A percentile compares a stretch with the other conserved stretches of the same genome.
These are phyloP conservation scores for Russula emetica DNA, from an alignment of 768 basidiomycete genomes.

Conservation along the genomic window DNA sequence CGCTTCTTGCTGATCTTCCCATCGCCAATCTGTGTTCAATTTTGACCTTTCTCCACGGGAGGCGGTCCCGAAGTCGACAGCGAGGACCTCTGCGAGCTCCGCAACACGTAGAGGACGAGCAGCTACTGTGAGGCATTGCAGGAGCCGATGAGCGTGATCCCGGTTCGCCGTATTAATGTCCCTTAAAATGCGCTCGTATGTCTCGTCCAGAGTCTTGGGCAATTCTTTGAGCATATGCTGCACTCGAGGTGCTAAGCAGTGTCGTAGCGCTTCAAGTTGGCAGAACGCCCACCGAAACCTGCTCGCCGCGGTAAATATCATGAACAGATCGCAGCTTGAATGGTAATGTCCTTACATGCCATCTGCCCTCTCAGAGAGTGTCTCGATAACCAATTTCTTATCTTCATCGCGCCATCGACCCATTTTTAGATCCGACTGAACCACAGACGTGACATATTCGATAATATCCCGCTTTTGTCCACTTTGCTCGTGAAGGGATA, in stretches of 20 bases:
- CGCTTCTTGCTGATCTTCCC: not conserved
- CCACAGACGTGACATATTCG: not conserved
- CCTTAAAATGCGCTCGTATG: not conserved
- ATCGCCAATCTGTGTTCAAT: conserved; percentile 3
- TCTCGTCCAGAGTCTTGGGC: not conserved
- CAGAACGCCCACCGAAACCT: conserved; percentile 2
- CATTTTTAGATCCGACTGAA: not conserved
- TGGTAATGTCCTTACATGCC: not conserved
- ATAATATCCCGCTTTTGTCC: conserved; percentile 3
- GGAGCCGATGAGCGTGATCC: not conserved
- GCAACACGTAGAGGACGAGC: not conserved
- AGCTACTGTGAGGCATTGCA: not conserved
- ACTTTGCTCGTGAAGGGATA: conserved; percentile 2
- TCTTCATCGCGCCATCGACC: not conserved
- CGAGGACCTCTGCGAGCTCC: not conserved
- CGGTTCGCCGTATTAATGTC: conserved; percentile 3
- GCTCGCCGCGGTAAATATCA: not conserved
- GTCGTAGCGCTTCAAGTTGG: not conserved
- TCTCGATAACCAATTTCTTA: not conserved
- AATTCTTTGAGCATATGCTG: not conserved
- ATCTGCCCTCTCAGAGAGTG: not conserved
- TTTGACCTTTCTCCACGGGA: not conserved
- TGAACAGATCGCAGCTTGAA: too few species aligned
- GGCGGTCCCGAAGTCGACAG: not conserved
- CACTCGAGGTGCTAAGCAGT: not conserved